A percentile compares a stretch with the other conserved stretches of the same genome.
Evolutionary conservation across 768 basidiomycete species (phyloP).

Genomic region (Daedalea quercina): DNA sequence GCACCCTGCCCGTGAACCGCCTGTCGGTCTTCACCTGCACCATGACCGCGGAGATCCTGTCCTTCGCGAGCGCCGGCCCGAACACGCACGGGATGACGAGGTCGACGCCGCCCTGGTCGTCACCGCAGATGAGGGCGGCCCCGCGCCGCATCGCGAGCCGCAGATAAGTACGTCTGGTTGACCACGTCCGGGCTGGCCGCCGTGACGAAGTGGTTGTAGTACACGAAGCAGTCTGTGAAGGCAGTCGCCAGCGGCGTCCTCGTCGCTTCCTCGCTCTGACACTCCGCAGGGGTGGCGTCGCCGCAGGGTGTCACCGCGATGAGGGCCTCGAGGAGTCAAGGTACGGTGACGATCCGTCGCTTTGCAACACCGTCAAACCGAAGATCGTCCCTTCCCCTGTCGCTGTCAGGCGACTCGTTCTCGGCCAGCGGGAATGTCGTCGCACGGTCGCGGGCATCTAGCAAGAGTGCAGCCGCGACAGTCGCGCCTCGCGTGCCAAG

Average conservation of each 20-base stretch:
- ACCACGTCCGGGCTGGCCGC: conserved; percentile 14
- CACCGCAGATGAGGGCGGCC: conserved; percentile 22
- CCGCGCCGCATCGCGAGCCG: conserved; percentile 19
- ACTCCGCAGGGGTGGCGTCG: no score
- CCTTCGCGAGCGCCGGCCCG: conserved; percentile 1
- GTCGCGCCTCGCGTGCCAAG: conserved; percentile 21
- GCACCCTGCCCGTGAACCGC: conserved; percentile 6
- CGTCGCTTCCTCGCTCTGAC: not conserved
- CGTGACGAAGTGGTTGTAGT: conserved; percentile 29
- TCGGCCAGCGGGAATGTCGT: not conserved
- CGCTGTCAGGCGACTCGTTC: not conserved
- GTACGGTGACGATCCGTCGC: conserved; percentile 4
- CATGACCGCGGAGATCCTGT: conserved; percentile 21
- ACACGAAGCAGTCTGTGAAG: conserved; percentile 16
- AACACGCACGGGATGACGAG: conserved; percentile 21
- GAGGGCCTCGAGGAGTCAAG: conserved; percentile 11
- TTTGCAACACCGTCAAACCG: not conserved
- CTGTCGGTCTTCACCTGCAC: conserved; percentile 21
- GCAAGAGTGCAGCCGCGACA: conserved; percentile 11
- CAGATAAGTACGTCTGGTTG: conserved; percentile 14
- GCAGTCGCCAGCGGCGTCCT: conserved; percentile 5
- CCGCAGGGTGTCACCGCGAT: not conserved
- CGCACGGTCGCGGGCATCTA: conserved; percentile 21
- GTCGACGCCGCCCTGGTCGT: conserved; percentile 18
- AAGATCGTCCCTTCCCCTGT: not conserved